Evolutionary conservation across 169 alveolate species (phyloP).

Genomic region (Hammondia hammondi): DNA sequence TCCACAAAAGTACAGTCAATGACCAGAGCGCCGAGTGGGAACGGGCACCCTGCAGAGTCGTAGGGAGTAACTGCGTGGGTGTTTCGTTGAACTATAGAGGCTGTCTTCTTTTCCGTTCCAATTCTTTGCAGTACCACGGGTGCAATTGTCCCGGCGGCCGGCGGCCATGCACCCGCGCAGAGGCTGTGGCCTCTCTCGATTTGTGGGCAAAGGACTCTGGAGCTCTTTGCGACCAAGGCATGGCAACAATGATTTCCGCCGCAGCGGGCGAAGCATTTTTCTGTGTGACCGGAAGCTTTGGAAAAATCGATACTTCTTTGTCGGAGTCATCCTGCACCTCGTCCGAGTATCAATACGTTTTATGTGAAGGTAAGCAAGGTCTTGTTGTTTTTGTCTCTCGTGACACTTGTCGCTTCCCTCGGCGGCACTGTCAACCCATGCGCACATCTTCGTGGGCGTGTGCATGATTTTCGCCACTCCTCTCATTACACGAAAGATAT

Average conservation of each 20-base stretch:
- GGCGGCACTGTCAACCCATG: too few species aligned
- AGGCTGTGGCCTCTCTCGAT: not conserved
- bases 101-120: not conserved
- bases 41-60: too few species aligned
- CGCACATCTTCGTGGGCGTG: too few species aligned
- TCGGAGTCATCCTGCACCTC: not conserved
- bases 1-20: too few species aligned
- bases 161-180: conserved; percentile 25
- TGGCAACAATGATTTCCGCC: not conserved
- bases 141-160: conserved; percentile 8
- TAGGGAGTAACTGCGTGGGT: too few species aligned
- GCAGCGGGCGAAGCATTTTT: not conserved
- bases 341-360: not conserved
- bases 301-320: not conserved
- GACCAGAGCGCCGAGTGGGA: too few species aligned
- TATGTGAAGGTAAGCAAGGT: conserved; percentile 2
- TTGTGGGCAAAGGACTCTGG: not conserved
- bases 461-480: too few species aligned
- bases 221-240: not conserved
- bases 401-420: too few species aligned
- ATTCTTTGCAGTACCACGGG: not conserved
- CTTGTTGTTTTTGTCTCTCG: not conserved
- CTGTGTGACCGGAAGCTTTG: conserved; percentile 1
- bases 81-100: not conserved
- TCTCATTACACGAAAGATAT: too few species aligned